Base-by-base conservation (phyloP, 495 filamentous ascomycete genomes). In the Aspergillus nanangensis region DNA sequence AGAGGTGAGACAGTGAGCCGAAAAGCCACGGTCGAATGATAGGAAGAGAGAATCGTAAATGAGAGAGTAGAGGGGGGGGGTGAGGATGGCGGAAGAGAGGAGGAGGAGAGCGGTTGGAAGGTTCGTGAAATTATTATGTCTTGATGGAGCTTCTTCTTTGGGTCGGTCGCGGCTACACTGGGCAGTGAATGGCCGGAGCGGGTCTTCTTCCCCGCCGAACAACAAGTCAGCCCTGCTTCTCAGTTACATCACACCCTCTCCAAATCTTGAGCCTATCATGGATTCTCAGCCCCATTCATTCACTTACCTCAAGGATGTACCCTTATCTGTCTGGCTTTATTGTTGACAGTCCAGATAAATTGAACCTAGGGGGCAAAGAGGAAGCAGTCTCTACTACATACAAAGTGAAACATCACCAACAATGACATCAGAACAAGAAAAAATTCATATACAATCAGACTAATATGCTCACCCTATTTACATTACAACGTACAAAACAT, bases 71-170 rank as follows among this genome's bases (percentile, higher is more conserved):
- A 44, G 45, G 27, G 55, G 47, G 43, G 45, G 25, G 45, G 22
- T 35, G 50, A 35, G 50, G 34, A 44, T 48, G 39, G 44, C 44
- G 47, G 50, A 49, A 49, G 33, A 40, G 51, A 49, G 52, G 44
- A n/a, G 41, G 51, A 55, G 44, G 46, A 53, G 47, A 52, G 40
- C 55, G 19, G 33, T 51, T 55, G 48, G 57, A 67, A 69, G 62
- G 55, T 57, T 64, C 55, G 57, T 61, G 55, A 63, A 66, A 57
- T 52, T 43, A 57, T 53, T 22, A 29, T 45, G 37, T 20, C 19
- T 23, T 13, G 27, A 38, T 44, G 43, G 43, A 45, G 43, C 43
- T 45, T 14, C 21, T 22, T 34, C 24, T 7, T 38, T 46, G 24
- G 35, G 24, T 44, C 41, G 29, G 48, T 14, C 43, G 41, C 45